Base-by-base conservation (phyloP, 1,139 yeast genomes). In the Sugiyamaella xylanicola region DNA sequence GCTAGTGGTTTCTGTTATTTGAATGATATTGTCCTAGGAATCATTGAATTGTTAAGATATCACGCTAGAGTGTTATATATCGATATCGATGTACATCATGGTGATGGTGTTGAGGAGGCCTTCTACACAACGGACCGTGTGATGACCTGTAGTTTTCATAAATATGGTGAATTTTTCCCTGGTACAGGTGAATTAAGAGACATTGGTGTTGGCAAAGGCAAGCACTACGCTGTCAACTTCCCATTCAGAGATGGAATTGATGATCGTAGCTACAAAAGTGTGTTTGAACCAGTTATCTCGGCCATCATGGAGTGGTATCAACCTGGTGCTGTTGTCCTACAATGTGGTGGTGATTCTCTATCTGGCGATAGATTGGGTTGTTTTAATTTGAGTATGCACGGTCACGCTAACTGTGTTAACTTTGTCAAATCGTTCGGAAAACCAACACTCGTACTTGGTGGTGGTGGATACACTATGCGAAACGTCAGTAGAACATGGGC, bases 21-120 rank as follows among this genome's bases (percentile, higher is more conserved):
- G 61, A 86, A 86, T 69, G 96, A 89, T 71, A 89, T 89, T 65
- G 98, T 91, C 1, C 76, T 93, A 65, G 96, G 97, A 17, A 92
- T 93, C 59, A 83, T 93, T 64, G 96, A 93, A 70, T 78, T 93
- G 60, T 77, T 93, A 64, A 77, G 97, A 56, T 91, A 90, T 69
- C 97, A 93, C 73, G 96, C 97, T 48, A 80, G 98, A 63, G 98
- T 93, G n/a, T 77, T 93, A 63, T 93, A 93, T 70, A 87, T 93
- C 61, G 99, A 93, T 71, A 93, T 91, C 61, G 99, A 93, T 72
- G 90, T 93, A 20, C 99, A 93, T 70, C 99, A 93, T 68, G 99
- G 99, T 56, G 99, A 93, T 72, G 99, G 98, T 61, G 99, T 93
- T 29, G 97, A 93, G 72, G 98, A 93, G 72, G 98, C 98, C 0